Conservation (phyloP, 371 early-diverging fungal genomes). For the Synchytrium microbalum region DNA sequence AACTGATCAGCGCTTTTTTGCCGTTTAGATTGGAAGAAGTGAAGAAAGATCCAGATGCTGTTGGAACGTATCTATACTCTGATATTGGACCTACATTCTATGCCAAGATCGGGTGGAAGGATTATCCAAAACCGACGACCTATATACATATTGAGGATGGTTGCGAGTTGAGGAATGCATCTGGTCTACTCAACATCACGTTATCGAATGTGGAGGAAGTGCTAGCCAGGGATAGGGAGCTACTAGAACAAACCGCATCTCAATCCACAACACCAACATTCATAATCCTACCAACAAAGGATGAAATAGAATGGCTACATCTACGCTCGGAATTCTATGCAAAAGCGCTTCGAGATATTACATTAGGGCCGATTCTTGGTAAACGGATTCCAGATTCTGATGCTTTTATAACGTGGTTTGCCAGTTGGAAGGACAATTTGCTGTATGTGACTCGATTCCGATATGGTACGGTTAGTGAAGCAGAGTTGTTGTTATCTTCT, state of each 20-base stretch:
- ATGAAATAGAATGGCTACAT: background rate
- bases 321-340: background rate
- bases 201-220: background rate
- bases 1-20: background rate
- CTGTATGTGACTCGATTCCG: background rate
- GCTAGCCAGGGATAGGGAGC: background rate
- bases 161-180: background rate
- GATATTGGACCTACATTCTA: slow-evolving; percentile 11
- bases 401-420: background rate
- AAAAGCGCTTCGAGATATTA: background rate
- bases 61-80: slow-evolving; percentile 9
- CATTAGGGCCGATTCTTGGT: background rate
- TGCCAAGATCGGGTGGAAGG: slow-evolving; percentile 9
- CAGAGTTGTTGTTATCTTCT: background rate
- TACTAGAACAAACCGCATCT: background rate
- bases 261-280: background rate
- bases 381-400: background rate
- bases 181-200: background rate
- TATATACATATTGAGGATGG: background rate
- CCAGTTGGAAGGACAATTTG: background rate
- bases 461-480: background rate
- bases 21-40: background rate
- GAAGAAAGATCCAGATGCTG: background rate
- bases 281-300: background rate
- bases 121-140: background rate